phyloP scores from a whole-genome alignment of 2,329 filamentous ascomycete genomes.

The Xylaria sp. region DNA sequence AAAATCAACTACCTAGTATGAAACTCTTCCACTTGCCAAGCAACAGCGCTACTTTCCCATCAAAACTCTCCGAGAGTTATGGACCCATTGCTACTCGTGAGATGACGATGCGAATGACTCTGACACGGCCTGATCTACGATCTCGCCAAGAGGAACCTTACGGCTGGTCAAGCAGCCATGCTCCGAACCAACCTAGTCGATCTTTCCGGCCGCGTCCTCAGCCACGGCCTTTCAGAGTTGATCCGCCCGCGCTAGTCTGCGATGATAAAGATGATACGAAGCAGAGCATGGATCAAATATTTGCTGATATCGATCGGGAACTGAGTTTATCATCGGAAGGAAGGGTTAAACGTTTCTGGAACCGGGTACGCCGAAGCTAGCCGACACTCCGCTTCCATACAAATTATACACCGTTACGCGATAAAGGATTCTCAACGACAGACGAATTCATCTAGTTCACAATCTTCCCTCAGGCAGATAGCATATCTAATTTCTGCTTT shows the following conservation, averaged over 20 bases:
- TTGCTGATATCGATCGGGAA: slow-evolving; percentile 64
- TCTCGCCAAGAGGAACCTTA: slow-evolving; percentile 78
- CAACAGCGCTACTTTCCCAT: slow-evolving; percentile 42
- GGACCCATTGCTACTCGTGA: slow-evolving; percentile 73
- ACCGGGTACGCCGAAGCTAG: slow-evolving; percentile 63
- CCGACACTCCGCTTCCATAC: neutral
- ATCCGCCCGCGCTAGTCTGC: slow-evolving; percentile 47
- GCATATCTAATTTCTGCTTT: slow-evolving; percentile 15
- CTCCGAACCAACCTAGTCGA: slow-evolving; percentile 49
- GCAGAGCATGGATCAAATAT: slow-evolving; percentile 65
- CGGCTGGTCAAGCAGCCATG: slow-evolving; percentile 68
- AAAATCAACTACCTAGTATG: slow-evolving; percentile 52
- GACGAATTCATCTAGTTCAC: slow-evolving; percentile 2
- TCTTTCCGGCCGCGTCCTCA: slow-evolving; percentile 42
- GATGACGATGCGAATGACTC: slow-evolving; percentile 96
- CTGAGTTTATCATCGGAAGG: slow-evolving; percentile 58
- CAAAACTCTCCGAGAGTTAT: slow-evolving; percentile 56
- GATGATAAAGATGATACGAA: slow-evolving; percentile 55
- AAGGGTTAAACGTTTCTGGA: slow-evolving; percentile 73
- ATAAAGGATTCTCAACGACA: slow-evolving; percentile 13
- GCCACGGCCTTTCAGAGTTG: slow-evolving; percentile 48
- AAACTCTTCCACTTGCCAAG: slow-evolving; percentile 43
- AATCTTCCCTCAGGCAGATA: slow-evolving; percentile 1
- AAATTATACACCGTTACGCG: neutral
- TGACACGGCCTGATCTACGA: slow-evolving; percentile 88